These are phyloP conservation scores for Dactylellina drechsleri DNA, from an alignment of 2,329 filamentous ascomycete genomes.

Conservation along the genomic window DNA sequence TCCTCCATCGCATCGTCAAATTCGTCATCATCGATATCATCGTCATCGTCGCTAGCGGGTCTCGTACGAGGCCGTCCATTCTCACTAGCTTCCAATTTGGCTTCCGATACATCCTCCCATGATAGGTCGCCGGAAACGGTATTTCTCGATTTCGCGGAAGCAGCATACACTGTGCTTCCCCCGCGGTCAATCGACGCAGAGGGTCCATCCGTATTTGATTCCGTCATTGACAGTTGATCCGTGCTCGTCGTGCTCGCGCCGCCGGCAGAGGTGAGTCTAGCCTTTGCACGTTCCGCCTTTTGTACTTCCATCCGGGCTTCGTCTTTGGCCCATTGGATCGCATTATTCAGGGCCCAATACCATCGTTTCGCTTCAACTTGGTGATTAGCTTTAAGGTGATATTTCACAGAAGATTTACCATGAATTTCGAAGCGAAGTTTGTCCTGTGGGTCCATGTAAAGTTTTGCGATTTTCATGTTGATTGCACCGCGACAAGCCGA, in stretches of 20 bases:
- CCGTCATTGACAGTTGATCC: constrained; percentile 55
- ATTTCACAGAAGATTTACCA: constrained; percentile 98
- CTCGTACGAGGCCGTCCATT: constrained; percentile 39
- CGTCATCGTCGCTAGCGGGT: constrained; percentile 36
- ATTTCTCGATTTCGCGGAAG: constrained; percentile 31
- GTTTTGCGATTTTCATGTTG: constrained; percentile 94
- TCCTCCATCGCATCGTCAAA: constrained; percentile 79
- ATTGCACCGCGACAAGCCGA: constrained; percentile 97
- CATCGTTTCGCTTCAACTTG: constrained; percentile 97
- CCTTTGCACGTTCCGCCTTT: constrained; percentile 64
- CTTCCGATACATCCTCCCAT: constrained; percentile 52
- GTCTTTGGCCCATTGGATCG: constrained; percentile 98
- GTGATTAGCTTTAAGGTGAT: constrained; percentile 96
- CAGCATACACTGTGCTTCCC: constrained; percentile 53
- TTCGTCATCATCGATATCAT: constrained; percentile 69
- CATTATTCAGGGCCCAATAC: constrained; percentile 99
- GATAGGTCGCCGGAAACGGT: constrained; percentile 52
- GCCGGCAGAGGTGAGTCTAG: constrained; percentile 76
- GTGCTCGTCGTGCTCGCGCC: constrained; percentile 30
- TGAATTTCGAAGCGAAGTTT: constrained; percentile 98
- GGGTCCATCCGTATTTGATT: constrained; percentile 64
- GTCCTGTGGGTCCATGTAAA: constrained; percentile 96
- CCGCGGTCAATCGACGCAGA: constrained; percentile 62
- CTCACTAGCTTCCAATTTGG: constrained; percentile 44
- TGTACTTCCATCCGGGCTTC: constrained; percentile 90